Evolutionary conservation across 148 eudicot genomes (phyloP), one percentile per base, ranked within the genome.

Genomic region (Gaultheria prostrata): DNA sequence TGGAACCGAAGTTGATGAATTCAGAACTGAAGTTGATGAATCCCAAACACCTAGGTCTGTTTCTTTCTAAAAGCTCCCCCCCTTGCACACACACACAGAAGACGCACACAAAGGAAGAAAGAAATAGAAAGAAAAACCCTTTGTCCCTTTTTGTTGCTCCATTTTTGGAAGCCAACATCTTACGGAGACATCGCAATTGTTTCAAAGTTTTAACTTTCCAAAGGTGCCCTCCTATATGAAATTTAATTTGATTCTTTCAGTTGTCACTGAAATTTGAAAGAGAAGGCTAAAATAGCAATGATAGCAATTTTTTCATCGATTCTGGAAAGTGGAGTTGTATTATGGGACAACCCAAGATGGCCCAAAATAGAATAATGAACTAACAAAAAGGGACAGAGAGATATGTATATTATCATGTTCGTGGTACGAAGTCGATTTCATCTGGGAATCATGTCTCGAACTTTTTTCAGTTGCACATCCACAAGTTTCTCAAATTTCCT

Each of bases 21-120:
- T 89, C 57, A 69, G 35, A 45, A 80, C 86, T 79, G 86, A 87
- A 85, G 45, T 87, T 79, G 89, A 92, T 79, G 89, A 78, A 21
- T 84, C 89, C 70, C 78, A 53, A 49, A 82, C 84, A 51, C 81
- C 88, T 71, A 92, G 95, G 98, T 93, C 35, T 80, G 80, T 72
- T 80, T 81, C 77, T 71, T 76, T 35, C 28, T 71, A 69, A 65
- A 84, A 65, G 59, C 21, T 11, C 50, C 8, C 21, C 48, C 59
- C 51, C 30, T 51, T 14, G 3, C 33, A 70, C 74, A 11, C 74
- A 1, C 43, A 4, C 46, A 15, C 48, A 4, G 2, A 33, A 1
- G 4, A 12, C 28, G 4, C 0, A 61, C 1, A 67, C 35, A 67
- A 28, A 67, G 33, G 26, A 24, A 65, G 6, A 65, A 0, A 59